Evolutionary conservation across 805 yeast genomes (phyloP), one percentile per base, ranked within the genome.

Genomic region (Candida railenensis): DNA sequence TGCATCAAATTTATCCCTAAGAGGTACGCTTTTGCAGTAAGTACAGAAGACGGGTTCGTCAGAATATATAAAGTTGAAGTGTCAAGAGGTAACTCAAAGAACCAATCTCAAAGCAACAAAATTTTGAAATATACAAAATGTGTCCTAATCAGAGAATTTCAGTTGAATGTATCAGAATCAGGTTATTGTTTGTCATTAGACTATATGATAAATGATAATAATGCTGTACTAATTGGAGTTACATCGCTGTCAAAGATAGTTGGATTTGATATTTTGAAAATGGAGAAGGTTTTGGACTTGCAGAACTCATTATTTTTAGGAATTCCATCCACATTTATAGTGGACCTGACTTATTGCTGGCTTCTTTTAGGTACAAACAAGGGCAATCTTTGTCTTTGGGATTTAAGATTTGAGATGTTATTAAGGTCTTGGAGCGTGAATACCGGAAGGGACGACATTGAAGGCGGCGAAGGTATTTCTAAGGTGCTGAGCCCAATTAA

Each of bases 341-440:
- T 86, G 19, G 86, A 84, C 45, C 62, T 66, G 0, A 66, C 72
- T 14, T 65, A 70, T 21, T 67, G 77, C 3, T 89, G 96, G 89
- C 59, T 88, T 1, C 61, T 88, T 7, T 59, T 85, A 2, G 97
- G 97, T 0, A 88, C 97, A 0, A 67, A 78, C 0, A 77, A 76
- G 34, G 97, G 97, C 1, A 67, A 84, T 0, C 59, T 94, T 25
- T 83, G 82, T 51, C 64, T 92, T 14, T 90, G 96, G 96, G 97
- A 90, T 61, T 53, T 87, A 32, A 69, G 95, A 45, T 88, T 89
- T 60, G 73, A 73, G 32, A 48, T 85, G 0, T 67, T 77, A 37
- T 67, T 89, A 32, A 82, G 78, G 49, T 70, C 84, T 1, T 86
- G 89, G 82, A 76, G 77, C 8, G 74, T 89, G 39, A 77, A 73